Percentiles rank a stretch among this genome's conserved stretches.
These are phyloP conservation scores for Scedosporium apiospermum DNA, from an alignment of 2,329 filamentous ascomycete genomes.

Conservation along the genomic window DNA sequence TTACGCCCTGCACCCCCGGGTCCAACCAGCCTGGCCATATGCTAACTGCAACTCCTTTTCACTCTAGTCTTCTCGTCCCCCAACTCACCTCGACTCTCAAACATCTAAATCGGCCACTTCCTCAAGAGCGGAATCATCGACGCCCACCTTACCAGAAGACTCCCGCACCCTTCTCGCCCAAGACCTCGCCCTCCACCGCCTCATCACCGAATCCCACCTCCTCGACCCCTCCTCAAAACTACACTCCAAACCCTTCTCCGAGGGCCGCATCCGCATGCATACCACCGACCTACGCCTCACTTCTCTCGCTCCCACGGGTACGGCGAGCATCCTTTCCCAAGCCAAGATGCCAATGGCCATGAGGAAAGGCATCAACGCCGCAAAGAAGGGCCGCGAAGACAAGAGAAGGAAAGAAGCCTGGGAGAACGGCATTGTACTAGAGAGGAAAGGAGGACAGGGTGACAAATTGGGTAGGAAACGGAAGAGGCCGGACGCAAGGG, in stretches of 20 bases:
- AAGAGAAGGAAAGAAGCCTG: constrained; percentile 68
- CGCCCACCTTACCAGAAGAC: constrained; percentile 39
- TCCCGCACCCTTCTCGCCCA: constrained; percentile 69
- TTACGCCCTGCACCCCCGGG: neutral
- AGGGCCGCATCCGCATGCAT: constrained; percentile 67
- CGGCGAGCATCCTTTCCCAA: constrained; percentile 63
- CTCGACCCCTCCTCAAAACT: constrained; percentile 35
- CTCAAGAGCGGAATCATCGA: constrained; percentile 17
- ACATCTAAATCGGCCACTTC: constrained; percentile 11
- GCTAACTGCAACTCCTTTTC: constrained; percentile 8
- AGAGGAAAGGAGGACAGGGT: constrained; percentile 37
- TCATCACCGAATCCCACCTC: constrained; percentile 86
- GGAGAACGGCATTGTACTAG: constrained; percentile 86
- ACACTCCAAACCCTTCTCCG: constrained; percentile 32
- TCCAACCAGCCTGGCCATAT: neutral
- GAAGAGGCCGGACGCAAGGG: constrained; percentile 42
- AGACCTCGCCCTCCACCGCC: constrained; percentile 82
- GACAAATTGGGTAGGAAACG: constrained; percentile 29
- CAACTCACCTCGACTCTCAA: constrained; percentile 22
- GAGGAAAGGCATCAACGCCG: constrained; percentile 71
- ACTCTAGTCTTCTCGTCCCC: constrained; percentile 38
- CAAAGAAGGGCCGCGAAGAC: constrained; percentile 55
- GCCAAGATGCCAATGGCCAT: constrained; percentile 83
- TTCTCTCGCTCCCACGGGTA: constrained; percentile 58
- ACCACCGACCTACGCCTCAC: constrained; percentile 78